Evolutionary conservation across 2,329 filamentous ascomycete species (phyloP).

Genomic region (Pseudocercospora musae): DNA sequence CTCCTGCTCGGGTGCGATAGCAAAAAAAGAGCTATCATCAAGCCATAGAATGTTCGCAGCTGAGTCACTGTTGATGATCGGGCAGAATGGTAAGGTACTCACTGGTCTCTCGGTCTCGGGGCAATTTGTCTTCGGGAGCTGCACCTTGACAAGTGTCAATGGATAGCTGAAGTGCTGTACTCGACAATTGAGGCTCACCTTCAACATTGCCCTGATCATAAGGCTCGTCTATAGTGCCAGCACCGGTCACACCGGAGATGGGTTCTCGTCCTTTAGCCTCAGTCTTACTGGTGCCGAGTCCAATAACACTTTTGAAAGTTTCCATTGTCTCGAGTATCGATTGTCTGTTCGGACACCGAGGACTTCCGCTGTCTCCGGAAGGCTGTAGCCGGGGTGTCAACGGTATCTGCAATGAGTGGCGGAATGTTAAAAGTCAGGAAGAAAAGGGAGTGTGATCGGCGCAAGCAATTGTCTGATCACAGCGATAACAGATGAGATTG

Average conservation of each 20-base stretch:
- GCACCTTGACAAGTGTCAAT: background rate
- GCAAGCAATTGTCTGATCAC: background rate
- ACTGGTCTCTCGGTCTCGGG: background rate
- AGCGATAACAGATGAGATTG: background rate
- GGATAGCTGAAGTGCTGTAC: background rate
- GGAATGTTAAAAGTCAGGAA: background rate
- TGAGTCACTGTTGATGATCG: background rate
- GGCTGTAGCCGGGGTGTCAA: background rate
- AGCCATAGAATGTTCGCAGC: background rate
- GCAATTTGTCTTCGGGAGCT: background rate
- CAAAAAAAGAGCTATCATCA: background rate
- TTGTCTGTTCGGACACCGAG: background rate
- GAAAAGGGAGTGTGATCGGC: background rate
- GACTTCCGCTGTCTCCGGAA: background rate
- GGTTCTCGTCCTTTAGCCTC: constrained; percentile 6
- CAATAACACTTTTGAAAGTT: constrained; percentile 10
- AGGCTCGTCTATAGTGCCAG: constrained; percentile 11
- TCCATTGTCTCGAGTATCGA: constrained; percentile 5
- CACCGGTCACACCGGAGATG: constrained; percentile 8
- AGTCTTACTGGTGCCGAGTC: constrained; percentile 4
- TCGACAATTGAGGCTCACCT: background rate
- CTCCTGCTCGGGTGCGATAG: background rate
- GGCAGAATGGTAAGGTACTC: background rate
- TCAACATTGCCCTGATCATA: constrained; percentile 13
- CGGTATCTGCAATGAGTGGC: background rate